phyloP scores from a whole-genome alignment of 202 grass and related monocot species.

The Miscanthus sacchariflorus region DNA sequence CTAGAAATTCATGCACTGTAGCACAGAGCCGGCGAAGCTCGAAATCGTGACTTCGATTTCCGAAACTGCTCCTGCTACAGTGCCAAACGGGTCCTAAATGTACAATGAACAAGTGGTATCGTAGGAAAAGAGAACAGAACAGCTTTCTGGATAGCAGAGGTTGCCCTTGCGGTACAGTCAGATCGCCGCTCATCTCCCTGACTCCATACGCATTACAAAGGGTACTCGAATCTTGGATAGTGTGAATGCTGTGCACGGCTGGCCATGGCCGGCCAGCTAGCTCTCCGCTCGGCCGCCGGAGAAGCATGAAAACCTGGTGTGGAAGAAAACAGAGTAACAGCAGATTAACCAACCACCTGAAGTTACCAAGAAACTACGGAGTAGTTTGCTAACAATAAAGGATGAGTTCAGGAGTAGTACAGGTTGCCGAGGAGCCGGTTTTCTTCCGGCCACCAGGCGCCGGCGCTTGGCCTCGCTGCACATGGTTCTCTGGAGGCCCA shows the following conservation, averaged over 20 bases:
- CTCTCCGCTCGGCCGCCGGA: neutral
- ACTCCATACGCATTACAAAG: no score
- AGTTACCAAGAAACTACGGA: neutral
- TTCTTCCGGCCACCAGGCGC: neutral
- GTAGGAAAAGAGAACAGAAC: no score
- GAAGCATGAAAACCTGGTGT: slow-evolving; percentile 5
- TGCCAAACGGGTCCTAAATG: no score
- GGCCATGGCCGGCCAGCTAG: neutral
- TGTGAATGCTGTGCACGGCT: neutral
- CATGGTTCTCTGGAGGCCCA: neutral
- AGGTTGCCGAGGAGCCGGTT: neutral
- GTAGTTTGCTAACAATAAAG: neutral
- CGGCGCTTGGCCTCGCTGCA: neutral
- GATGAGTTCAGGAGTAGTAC: neutral
- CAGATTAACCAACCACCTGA: neutral
- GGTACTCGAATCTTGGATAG: neutral
- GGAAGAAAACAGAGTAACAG: neutral
- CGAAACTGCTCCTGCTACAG: no score
- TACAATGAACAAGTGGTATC: no score
- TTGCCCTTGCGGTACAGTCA: no score
- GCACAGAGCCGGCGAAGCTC: no score
- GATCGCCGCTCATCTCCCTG: no score
- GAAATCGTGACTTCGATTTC: no score
- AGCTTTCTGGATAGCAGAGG: no score
- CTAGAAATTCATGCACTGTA: no score